Evolutionary conservation across 129 eudicot species (phyloP), one percentile per base, ranked within the genome.

Genomic region (Logfia minima): DNA sequence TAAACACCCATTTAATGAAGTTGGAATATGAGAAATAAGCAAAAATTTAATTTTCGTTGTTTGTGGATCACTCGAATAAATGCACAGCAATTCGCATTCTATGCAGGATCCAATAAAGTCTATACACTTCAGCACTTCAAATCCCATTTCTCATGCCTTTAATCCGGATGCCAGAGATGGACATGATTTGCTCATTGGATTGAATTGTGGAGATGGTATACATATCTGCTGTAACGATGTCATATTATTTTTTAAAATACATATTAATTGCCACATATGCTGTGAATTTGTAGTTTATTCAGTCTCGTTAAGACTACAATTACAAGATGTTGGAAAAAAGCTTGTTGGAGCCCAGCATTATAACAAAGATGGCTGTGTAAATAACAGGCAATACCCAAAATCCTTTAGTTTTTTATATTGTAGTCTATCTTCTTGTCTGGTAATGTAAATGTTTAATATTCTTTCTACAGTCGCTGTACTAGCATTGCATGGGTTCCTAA

Each of bases 141-240:
- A 66, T 66, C 71, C 71, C 17, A 35, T 66, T 2, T 66, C 71
- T 11, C 71, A 66, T 35, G 71, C 71, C 37, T 66, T 66, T 34
- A 43, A 66, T 66, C 71, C 71, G 3, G 71, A 66, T 66, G 71
- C 52, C 51, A 66, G 31, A 66, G 71, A 66, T 66, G 71, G 71
- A 66, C 71, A 66, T 66, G 71, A 66, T 66, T 66, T 66, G 51
- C 71, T 66, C 71, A 66, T 66, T 35, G 71, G 71, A 23, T 66
- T 66, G 51, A 17, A 34, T 35, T 66, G 71, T 66, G 71, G 71
- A 66, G 71, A 35, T 35, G 71, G 71, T 66, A 66, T 19, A 17
- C 48, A 48, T 66, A 17, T 66, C 35, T 35, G 3, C 51, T 66
- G 45, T 63, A 63, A 63, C 13, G 29, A 9, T 13, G 9, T 64